These are phyloP conservation scores for Paramecium bursaria DNA, from an alignment of 73 alveolate genomes.

Conservation along the genomic window DNA sequence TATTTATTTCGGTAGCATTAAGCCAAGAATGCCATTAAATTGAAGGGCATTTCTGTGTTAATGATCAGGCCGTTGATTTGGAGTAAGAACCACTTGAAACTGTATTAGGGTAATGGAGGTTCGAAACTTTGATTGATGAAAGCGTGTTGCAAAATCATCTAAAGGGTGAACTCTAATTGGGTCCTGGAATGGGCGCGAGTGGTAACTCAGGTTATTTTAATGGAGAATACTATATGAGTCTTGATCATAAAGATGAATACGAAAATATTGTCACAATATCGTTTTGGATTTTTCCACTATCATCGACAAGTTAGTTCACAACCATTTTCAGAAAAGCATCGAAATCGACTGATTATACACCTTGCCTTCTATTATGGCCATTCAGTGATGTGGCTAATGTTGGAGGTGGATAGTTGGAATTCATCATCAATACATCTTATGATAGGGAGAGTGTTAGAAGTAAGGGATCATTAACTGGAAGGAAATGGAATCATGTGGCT, in stretches of 20 bases:
- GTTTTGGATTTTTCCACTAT: conserved; percentile 41
- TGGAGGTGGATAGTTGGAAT: conserved; percentile 47
- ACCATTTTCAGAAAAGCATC: conserved; percentile 22
- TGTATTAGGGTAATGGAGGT: conserved; percentile 33
- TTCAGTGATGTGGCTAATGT: conserved; percentile 55
- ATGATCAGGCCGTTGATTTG: not conserved
- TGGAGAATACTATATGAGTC: conserved; percentile 16
- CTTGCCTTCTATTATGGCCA: conserved; percentile 36
- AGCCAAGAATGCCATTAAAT: conserved; percentile 50
- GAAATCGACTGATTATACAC: conserved; percentile 48
- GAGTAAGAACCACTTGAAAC: conserved; percentile 16
- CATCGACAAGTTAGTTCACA: conserved; percentile 3
- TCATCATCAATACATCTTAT: conserved; percentile 37
- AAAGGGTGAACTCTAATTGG: not conserved
- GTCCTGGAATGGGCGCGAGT: conserved; percentile 59
- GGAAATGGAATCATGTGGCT: conserved; percentile 53
- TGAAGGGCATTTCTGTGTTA: conserved; percentile 49
- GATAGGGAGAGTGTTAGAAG: conserved; percentile 32
- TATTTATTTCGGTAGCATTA: too few species aligned
- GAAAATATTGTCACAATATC: conserved; percentile 17
- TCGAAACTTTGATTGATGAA: conserved; percentile 29
- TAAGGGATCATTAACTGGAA: conserved; percentile 10
- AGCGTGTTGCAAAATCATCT: not conserved
- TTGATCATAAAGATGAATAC: conserved; percentile 31
- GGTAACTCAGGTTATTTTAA: conserved; percentile 58